phyloP scores from a whole-genome alignment of 2,329 filamentous ascomycete genomes.

The Stenocarpella maydis region DNA sequence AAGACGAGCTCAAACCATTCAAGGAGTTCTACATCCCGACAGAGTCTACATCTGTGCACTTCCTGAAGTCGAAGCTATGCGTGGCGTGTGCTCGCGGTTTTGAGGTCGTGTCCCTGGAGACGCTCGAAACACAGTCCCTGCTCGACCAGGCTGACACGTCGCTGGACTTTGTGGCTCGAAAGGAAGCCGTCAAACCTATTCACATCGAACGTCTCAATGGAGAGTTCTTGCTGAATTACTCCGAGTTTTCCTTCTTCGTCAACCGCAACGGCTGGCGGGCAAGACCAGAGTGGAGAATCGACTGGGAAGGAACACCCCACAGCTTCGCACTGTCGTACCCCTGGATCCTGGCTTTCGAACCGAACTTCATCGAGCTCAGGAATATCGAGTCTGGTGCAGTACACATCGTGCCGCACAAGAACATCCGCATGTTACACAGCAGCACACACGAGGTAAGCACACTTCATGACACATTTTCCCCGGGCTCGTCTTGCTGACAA shows the following conservation, averaged over 20 bases:
- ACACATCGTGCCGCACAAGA: conserved; percentile 95
- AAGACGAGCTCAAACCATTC: conserved; percentile 95
- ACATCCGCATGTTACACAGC: conserved; percentile 96
- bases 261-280: conserved; percentile 98
- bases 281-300: conserved; percentile 94
- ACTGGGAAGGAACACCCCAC: conserved; percentile 94
- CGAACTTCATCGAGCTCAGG: conserved; percentile 95
- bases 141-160: conserved; percentile 98
- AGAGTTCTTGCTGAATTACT: conserved; percentile 97
- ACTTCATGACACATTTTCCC: background rate
- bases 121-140: conserved; percentile 95
- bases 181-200: conserved; percentile 92
- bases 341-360: conserved; percentile 96
- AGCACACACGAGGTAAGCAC: conserved; percentile 89
- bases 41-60: conserved; percentile 98
- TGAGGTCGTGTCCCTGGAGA: conserved; percentile 95
- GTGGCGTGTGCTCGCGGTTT: conserved; percentile 96
- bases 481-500: conserved; percentile 39
- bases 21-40: conserved; percentile 99
- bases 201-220: conserved; percentile 97
- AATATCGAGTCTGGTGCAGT: conserved; percentile 95
- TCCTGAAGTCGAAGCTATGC: conserved; percentile 94
- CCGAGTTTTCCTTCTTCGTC: conserved; percentile 98
- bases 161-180: conserved; percentile 93
- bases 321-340: conserved; percentile 95